These are phyloP conservation scores for Rhizopus delemar DNA, from an alignment of 371 early-diverging fungal species.

Conservation along the genomic window DNA sequence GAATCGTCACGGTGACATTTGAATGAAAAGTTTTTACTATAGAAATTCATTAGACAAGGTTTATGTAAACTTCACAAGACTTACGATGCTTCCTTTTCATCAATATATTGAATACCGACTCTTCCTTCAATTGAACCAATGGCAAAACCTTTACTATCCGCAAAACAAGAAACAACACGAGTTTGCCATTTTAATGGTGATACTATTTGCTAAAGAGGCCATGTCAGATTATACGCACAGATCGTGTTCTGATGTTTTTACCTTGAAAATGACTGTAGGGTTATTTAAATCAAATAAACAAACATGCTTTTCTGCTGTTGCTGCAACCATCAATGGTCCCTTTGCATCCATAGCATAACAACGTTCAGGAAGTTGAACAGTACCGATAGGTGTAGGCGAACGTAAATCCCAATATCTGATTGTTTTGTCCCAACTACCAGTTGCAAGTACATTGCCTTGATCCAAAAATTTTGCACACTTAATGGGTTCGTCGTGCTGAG, in stretches of 20 bases:
- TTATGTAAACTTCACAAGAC: slow-evolving; percentile 5
- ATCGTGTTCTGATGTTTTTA: slow-evolving; percentile 8
- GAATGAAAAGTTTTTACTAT: slow-evolving; percentile 85
- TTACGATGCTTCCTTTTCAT: slow-evolving; percentile 77
- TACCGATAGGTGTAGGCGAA: slow-evolving; percentile 70
- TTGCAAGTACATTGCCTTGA: slow-evolving; percentile 44
- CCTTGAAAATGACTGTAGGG: slow-evolving; percentile 78
- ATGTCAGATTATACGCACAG: not conserved
- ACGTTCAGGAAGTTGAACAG: slow-evolving; percentile 82
- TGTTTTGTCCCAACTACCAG: slow-evolving; percentile 98
- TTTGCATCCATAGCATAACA: slow-evolving; percentile 84
- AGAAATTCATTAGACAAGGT: not conserved
- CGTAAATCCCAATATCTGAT: slow-evolving; percentile 93
- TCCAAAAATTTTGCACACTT: slow-evolving; percentile 75
- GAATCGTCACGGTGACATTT: slow-evolving; percentile 89
- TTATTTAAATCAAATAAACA: slow-evolving; percentile 77
- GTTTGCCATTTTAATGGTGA: slow-evolving; percentile 92
- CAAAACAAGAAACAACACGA: slow-evolving; percentile 76
- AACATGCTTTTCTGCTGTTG: slow-evolving; percentile 60
- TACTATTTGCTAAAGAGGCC: slow-evolving; percentile 41
- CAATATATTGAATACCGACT: slow-evolving; percentile 88
- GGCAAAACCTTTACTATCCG: slow-evolving; percentile 80
- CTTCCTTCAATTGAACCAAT: slow-evolving; percentile 93
- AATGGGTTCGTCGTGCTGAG: slow-evolving; percentile 83
- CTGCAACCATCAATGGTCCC: slow-evolving; percentile 33